Base-by-base conservation (phyloP, 1,139 yeast species). In the Casaregolazyma suthepensis region DNA sequence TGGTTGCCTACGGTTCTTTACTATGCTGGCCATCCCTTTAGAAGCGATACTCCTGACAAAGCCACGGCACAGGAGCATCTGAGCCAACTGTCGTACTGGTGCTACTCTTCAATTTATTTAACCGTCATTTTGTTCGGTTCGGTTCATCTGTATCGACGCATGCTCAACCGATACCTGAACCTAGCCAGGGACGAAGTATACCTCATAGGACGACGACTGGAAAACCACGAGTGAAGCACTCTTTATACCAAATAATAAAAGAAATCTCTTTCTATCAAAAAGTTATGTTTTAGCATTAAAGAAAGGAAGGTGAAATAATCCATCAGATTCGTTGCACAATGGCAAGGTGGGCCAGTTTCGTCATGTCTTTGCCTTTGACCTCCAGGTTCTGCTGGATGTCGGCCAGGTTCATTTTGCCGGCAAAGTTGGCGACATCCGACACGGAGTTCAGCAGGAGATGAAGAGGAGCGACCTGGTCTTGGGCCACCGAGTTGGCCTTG, bases 151-250 rank as follows among this genome's bases (percentile, higher is more conserved):
- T 47, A 43, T 43, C 42, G 26, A 29, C 40, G 44, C 31, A 47
- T 47, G 50, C 22, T 49, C 37, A 44, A 31, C 3, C 17, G 20
- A 50, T 45, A 37, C 15, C 54, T 31, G 22, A 37, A 47, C 46
- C 57, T 58, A 23, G 62, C 69, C 31, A 57, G 71, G 38, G 74
- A 70, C 52, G 67, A 66, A 37, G 64, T 65, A 7, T 70, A 70
- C 55, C 57, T 68, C 47, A 65, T 68, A 29, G 71, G 72, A 18
- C 65, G 66, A 48, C 67, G 63, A 46, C 59, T 70, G 44, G 71
- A 70, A 54, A 70, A 70, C 52, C 52, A 35, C 17, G 40, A 13
- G 1, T 35, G 23, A 19, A 9, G 26, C 20, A 13, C 15, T 29
- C 7, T 18, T 37, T 42, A 45, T 29, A 43, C 15, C 19, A 19